Evolutionary conservation across 805 yeast species (phyloP).

Genomic region (Yamadazyma ubonensis): DNA sequence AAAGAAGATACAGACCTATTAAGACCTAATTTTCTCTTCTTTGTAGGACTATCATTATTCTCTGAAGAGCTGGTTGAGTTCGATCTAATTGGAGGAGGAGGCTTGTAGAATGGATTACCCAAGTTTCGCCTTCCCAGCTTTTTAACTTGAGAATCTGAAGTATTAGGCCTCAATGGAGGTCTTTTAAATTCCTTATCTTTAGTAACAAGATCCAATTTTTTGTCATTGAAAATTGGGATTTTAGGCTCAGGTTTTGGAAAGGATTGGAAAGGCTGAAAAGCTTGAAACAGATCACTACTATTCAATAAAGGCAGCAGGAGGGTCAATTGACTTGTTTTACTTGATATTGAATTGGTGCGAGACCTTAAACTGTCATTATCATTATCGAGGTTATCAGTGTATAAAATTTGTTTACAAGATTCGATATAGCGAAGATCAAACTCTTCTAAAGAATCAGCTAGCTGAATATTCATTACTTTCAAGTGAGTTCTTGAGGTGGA

Average conservation of each 20-base stretch:
- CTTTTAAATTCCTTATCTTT: conserved; percentile 14
- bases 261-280: conserved; percentile 1
- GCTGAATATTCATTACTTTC: conserved; percentile 15
- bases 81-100: conserved; percentile 12
- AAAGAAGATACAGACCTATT: conserved; percentile 12
- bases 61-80: conserved; percentile 4
- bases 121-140: conserved; percentile 14
- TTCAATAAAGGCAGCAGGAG: conserved; percentile 27
- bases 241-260: conserved; percentile 1
- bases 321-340: conserved; percentile 14
- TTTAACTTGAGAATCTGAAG: neutral
- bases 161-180: conserved; percentile 23
- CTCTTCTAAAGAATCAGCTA: conserved; percentile 26
- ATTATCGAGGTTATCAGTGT: conserved; percentile 2
- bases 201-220: conserved; percentile 8
- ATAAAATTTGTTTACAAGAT: conserved; percentile 18
- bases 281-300: conserved; percentile 9
- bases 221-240: conserved; percentile 13
- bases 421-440: conserved; percentile 24
- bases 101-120: conserved; percentile 21
- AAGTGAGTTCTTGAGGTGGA: neutral
- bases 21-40: conserved; percentile 13
- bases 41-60: conserved; percentile 12
- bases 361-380: conserved; percentile 5
- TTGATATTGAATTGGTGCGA: conserved; percentile 13